These are phyloP conservation scores for Fraxinus sp. DNA, from an alignment of 305 asterid species.

Conservation along the genomic window DNA sequence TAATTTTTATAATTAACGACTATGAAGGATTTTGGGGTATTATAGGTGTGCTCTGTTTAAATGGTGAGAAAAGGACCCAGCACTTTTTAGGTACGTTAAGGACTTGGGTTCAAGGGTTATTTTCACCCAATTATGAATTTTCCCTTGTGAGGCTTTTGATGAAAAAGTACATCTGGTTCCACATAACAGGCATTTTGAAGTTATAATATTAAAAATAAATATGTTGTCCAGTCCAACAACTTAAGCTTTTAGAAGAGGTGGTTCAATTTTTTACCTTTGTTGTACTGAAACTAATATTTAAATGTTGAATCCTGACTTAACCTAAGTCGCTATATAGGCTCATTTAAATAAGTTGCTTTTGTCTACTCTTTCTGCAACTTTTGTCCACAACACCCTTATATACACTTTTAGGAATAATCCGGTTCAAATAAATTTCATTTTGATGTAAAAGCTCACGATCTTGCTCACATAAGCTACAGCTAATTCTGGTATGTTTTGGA, in stretches of 20 bases:
- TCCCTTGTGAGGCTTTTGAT: background rate
- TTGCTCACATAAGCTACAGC: constrained; percentile 5
- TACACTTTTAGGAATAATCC: background rate
- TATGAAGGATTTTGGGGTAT: no score
- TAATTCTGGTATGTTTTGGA: constrained; percentile 23
- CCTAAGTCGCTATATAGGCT: background rate
- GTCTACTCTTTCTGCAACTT: background rate
- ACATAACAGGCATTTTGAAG: background rate
- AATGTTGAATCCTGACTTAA: background rate
- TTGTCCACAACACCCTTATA: background rate
- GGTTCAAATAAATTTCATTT: background rate
- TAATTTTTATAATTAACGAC: no score
- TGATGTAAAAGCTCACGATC: background rate
- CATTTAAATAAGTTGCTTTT: background rate
- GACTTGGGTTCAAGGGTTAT: background rate
- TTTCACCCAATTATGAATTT: background rate
- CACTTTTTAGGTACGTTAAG: background rate
- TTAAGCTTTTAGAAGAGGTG: background rate
- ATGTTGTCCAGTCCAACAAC: background rate
- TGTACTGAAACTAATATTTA: background rate
- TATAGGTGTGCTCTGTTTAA: background rate
- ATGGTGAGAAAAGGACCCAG: background rate
- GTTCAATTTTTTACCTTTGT: background rate
- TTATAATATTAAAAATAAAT: background rate
- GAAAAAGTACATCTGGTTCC: background rate